Conservation (phyloP, 495 filamentous ascomycete species). For the Cercophora scortea region DNA sequence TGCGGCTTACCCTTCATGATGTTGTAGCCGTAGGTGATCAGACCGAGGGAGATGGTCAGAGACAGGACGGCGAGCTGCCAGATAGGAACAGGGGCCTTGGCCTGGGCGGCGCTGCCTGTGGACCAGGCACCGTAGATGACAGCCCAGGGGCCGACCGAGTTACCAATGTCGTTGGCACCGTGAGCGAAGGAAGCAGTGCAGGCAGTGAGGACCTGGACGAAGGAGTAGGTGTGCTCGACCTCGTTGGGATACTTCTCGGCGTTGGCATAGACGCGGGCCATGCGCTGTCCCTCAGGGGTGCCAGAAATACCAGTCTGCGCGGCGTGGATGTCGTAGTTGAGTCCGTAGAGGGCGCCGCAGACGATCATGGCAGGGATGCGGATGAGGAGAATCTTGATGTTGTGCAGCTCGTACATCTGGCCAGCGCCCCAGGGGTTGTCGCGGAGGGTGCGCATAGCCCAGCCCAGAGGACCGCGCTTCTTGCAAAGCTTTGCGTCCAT, state of each 20-base stretch:
- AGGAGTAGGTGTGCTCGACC: constrained; percentile 69
- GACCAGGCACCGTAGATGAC: constrained; percentile 62
- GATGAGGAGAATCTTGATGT: constrained; percentile 49
- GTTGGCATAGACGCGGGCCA: constrained; percentile 50
- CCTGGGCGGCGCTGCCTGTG: constrained; percentile 37
- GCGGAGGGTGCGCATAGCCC: constrained; percentile 63
- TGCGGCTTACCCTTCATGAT: constrained; percentile 42
- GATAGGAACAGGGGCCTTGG: constrained; percentile 49
- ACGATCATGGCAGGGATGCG: constrained; percentile 54
- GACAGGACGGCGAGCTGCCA: constrained; percentile 48
- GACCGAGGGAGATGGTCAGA: constrained; percentile 44
- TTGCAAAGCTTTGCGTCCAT: constrained; percentile 48
- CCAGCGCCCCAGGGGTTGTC: constrained; percentile 62
- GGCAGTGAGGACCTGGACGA: constrained; percentile 66
- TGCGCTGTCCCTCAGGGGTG: constrained; percentile 57
- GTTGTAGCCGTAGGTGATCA: constrained; percentile 63
- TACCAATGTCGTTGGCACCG: constrained; percentile 73
- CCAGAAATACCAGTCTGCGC: constrained; percentile 55
- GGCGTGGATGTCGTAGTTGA: constrained; percentile 67
- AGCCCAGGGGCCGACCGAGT: constrained; percentile 68
- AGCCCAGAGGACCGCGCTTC: constrained; percentile 55
- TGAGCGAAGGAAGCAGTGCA: constrained; percentile 71
- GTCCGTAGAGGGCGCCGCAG: constrained; percentile 52
- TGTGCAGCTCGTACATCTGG: constrained; percentile 58
- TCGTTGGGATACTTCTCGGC: constrained; percentile 65